phyloP scores from a whole-genome alignment of 352 stramenopile genomes.

The Thraustochytrium sp. region DNA sequence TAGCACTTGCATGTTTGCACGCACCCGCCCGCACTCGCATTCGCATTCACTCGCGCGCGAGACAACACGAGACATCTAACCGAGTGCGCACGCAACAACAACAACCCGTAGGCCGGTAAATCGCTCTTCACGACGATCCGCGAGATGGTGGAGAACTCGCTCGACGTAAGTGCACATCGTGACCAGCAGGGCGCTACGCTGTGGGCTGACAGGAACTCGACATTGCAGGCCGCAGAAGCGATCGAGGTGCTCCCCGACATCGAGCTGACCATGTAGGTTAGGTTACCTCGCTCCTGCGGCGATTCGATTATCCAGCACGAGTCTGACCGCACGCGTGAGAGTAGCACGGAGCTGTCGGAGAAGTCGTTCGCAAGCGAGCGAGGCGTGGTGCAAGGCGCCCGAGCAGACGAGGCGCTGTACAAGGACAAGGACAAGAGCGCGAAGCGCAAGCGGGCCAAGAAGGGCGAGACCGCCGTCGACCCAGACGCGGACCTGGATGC shows the following conservation, averaged over 20 bases:
- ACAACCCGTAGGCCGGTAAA: conserved; percentile 55
- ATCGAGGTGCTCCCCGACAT: conserved; percentile 52
- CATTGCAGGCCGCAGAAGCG: conserved; percentile 44
- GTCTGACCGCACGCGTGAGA: background rate
- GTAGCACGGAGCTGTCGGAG: conserved; percentile 58
- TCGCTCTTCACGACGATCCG: conserved; percentile 75
- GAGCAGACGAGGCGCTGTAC: conserved; percentile 52
- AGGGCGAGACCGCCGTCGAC: background rate
- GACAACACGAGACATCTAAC: background rate
- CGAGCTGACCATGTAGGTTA: conserved; percentile 49
- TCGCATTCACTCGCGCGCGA: background rate
- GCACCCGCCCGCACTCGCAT: background rate
- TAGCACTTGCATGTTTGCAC: background rate
- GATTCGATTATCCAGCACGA: background rate
- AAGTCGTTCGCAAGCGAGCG: conserved; percentile 62
- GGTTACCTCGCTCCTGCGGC: conserved; percentile 48
- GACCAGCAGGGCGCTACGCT: too few relatives aligned
- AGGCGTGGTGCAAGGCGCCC: conserved; percentile 53
- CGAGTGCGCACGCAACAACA: background rate
- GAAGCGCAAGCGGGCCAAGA: conserved; percentile 30
- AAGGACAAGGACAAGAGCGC: background rate
- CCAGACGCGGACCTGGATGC: background rate
- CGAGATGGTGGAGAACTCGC: conserved; percentile 68
- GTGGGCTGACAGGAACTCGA: too few relatives aligned
- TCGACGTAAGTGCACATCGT: conserved; percentile 50